Percentiles rank a stretch among this genome's conserved stretches.
These are phyloP conservation scores for Artemisia tridentata DNA, from an alignment of 129 eudicot genomes.

Conservation along the genomic window DNA sequence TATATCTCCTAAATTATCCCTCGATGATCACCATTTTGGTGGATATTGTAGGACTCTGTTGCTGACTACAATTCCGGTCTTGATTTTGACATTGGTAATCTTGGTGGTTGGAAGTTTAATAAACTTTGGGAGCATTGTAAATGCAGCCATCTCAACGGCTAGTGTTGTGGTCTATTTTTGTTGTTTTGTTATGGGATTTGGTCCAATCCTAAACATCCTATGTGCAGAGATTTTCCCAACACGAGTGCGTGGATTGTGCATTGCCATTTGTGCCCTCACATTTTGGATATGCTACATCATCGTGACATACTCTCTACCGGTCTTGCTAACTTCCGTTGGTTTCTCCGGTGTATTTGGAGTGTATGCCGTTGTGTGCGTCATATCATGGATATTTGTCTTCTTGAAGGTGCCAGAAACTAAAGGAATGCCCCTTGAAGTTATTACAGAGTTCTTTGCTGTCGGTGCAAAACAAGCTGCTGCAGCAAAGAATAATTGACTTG, in stretches of 20 bases:
- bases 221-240: slow-evolving; percentile 97
- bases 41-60: slow-evolving; percentile 45
- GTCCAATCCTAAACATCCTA: slow-evolving; percentile 89
- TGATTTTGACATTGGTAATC: slow-evolving; percentile 47
- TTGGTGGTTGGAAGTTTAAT: slow-evolving; percentile 62
- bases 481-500: slow-evolving; percentile 30
- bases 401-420: slow-evolving; percentile 95
- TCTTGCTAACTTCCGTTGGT: slow-evolving; percentile 74
- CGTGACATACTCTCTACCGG: slow-evolving; percentile 81
- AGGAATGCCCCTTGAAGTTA: slow-evolving; percentile 99
- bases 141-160: slow-evolving; percentile 68
- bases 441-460: slow-evolving; percentile 81
- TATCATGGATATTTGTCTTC: slow-evolving; percentile 81
- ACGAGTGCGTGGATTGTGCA: slow-evolving; percentile 85
- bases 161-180: slow-evolving; percentile 80
- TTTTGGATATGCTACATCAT: slow-evolving; percentile 86
- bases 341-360: slow-evolving; percentile 83
- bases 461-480: slow-evolving; percentile 74
- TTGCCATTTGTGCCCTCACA: slow-evolving; percentile 80
- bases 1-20: background rate
- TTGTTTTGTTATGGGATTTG: slow-evolving; percentile 85
- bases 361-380: slow-evolving; percentile 61
- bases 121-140: slow-evolving; percentile 45
- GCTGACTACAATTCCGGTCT: slow-evolving; percentile 71
- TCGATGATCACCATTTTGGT: background rate